These are phyloP conservation scores for Leccinum incarnatum DNA, from an alignment of 768 basidiomycete genomes.

Conservation along the genomic window DNA sequence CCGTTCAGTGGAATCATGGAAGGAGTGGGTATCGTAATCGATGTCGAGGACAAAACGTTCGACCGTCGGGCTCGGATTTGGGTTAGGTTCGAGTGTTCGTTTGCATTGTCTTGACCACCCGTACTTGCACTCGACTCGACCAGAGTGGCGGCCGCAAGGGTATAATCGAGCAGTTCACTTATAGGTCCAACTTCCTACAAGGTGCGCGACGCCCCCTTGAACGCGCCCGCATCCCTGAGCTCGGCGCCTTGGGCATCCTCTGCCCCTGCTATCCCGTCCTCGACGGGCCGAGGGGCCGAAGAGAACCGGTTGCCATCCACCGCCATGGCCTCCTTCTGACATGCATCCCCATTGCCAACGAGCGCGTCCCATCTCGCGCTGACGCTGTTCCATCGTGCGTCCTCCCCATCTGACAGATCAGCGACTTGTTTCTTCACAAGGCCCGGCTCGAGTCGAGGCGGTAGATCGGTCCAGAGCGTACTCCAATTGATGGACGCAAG, in stretches of 20 bases:
- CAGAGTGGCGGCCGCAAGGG: conserved; percentile 1
- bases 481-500: conserved; percentile 59
- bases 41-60: background rate
- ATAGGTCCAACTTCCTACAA: conserved; percentile 42
- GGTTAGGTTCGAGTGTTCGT: background rate
- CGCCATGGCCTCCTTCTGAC: conserved; percentile 6
- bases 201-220: conserved; percentile 22
- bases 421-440: conserved; percentile 44
- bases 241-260: conserved; percentile 40
- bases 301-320: background rate
- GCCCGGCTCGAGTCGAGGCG: conserved; percentile 58
- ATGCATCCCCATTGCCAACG: conserved; percentile 26
- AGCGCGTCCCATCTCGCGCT: conserved; percentile 54
- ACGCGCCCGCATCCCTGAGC: conserved; percentile 7
- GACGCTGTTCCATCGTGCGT: conserved; percentile 48
- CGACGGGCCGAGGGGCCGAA: background rate
- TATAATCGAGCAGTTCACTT: conserved; percentile 39
- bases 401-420: conserved; percentile 23
- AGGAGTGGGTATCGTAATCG: conserved; percentile 11
- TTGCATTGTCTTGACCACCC: background rate
- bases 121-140: background rate
- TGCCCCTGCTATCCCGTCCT: conserved; percentile 53
- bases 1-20: background rate
- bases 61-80: background rate
- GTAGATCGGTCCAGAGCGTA: conserved; percentile 60